Base-by-base conservation (phyloP, 2,329 filamentous ascomycete species). In the Nothophaeocryptopus gaeumannii region DNA sequence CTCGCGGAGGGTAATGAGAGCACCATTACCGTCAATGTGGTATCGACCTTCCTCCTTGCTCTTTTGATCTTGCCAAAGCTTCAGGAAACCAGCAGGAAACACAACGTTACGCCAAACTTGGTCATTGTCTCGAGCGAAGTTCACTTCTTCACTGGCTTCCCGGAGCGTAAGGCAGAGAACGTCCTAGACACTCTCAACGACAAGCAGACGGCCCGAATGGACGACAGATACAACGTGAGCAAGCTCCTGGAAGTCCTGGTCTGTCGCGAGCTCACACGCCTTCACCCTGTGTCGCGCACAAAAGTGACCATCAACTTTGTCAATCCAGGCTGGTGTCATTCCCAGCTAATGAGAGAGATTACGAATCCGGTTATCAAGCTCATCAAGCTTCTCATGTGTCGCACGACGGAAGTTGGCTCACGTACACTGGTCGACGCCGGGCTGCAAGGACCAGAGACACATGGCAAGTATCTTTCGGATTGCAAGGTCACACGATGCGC, bases 311-410 rank as follows among this genome's bases (percentile, higher is more conserved):
- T 82, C 49, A 81, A 80, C 58, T 69, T 70, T 52, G 53, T 78
- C 14, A 79, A 78, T 48, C 79, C 80, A 0, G 79, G 79, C 1
- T 66, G 77, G 29, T 82, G 79, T 59, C 69, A 78, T 35, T 74
- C 75, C 0, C 60, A 72, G 16, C 65, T 82, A 1, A 58, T 55
- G 5, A 68, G 78, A 1, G 12, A 55, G 40, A 15, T 48, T 26
- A 39, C 42, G 35, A 55, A 53, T 15, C 46, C 40, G 9, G 3
- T 55, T 10, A 35, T 55, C 14, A 40, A 45, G 16, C 39, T 59
- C 34, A 8, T 60, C 5, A 54, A 61, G 49, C 50, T 53, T 34
- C 51, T 61, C 26, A 20, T 67, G 30, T 51, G 69, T 11, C 58
- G 72, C 1, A 67, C 62, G 1, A 72, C 69, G 0, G 72, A 74